Conservation (phyloP, 108 stramenopile genomes). For the Pseudonitzschia multiseries region DNA sequence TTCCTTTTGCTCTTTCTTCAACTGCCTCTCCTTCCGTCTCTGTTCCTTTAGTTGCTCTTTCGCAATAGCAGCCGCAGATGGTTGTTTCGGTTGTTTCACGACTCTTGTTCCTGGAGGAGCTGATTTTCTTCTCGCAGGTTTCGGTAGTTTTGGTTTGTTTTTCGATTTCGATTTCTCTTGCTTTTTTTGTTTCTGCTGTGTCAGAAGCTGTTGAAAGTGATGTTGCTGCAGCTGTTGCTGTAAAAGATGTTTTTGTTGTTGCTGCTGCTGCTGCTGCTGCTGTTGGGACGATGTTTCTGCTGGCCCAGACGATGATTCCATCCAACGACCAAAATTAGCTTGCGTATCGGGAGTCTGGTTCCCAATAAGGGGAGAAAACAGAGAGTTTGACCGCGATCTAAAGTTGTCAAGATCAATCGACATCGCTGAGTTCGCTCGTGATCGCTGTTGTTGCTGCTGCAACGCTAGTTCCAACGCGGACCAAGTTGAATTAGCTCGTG, state of each 20-base stretch:
- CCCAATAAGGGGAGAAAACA: conserved; percentile 53
- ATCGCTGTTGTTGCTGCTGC: conserved; percentile 18
- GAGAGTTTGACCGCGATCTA: conserved; percentile 73
- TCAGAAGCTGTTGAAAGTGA: conserved; percentile 23
- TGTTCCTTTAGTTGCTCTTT: conserved; percentile 29
- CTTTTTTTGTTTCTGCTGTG: conserved; percentile 26
- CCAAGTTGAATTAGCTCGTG: conserved; percentile 22
- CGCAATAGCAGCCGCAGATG: conserved; percentile 11
- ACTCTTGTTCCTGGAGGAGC: conserved; percentile 4
- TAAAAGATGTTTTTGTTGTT: conserved; percentile 29
- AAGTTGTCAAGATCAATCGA: conserved; percentile 40
- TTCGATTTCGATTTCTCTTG: conserved; percentile 14
- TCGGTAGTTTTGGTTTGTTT: conserved; percentile 9
- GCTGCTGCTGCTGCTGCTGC: conserved; percentile 14
- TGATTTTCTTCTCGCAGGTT: conserved; percentile 6
- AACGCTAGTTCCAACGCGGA: conserved; percentile 8
- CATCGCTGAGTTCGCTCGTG: conserved; percentile 20
- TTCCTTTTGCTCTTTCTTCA: conserved; percentile 37
- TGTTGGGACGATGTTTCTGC: neutral
- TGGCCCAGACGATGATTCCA: conserved; percentile 38
- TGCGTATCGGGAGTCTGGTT: conserved; percentile 29
- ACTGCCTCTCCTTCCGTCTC: conserved; percentile 17
- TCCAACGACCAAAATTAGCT: conserved; percentile 63
- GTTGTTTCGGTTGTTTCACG: conserved; percentile 9
- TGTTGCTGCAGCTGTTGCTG: conserved; percentile 25